A percentile compares a stretch with the other conserved stretches of the same genome.
phyloP scores from a whole-genome alignment of 1,284 basidiomycete genomes.

The Austropuccinia psidii region DNA sequence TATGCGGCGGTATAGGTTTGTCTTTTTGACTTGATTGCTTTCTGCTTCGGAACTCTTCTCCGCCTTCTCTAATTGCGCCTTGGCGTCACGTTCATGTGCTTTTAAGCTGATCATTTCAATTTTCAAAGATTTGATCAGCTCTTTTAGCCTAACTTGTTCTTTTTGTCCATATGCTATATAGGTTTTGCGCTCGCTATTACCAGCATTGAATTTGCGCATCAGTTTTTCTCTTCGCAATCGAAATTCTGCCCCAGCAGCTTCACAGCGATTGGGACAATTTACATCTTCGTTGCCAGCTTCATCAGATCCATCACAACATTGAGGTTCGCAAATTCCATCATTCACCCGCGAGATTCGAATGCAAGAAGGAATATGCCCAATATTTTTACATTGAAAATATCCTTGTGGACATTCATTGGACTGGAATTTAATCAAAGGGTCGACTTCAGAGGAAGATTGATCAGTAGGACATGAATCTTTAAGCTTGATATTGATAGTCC shows the following conservation, averaged over 20 bases:
- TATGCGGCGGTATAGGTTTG: conserved; percentile 68
- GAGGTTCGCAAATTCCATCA: conserved; percentile 86
- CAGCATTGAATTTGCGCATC: conserved; percentile 61
- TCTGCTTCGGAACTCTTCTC: conserved; percentile 43
- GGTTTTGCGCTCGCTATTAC: conserved; percentile 77
- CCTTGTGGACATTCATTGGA: conserved; percentile 20
- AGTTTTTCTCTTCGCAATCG: conserved; percentile 61
- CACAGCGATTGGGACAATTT: conserved; percentile 71
- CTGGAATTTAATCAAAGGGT: conserved; percentile 11
- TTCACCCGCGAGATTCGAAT: conserved; percentile 79
- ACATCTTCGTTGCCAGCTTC: conserved; percentile 59
- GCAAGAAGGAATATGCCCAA: conserved; percentile 71
- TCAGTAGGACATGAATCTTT: not conserved
- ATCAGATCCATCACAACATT: conserved; percentile 98
- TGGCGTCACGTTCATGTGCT: conserved; percentile 59
- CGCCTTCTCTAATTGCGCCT: conserved; percentile 43
- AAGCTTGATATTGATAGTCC: conserved; percentile 13
- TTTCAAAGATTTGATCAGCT: conserved; percentile 55
- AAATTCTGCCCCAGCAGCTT: conserved; percentile 64
- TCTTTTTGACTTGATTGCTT: conserved; percentile 58
- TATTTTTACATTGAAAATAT: conserved; percentile 71
- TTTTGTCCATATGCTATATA: conserved; percentile 80
- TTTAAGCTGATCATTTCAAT: conserved; percentile 50
- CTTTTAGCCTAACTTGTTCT: conserved; percentile 72
- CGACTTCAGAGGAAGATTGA: not conserved